Evolutionary conservation across 2,329 filamentous ascomycete genomes (phyloP), one percentile per base, ranked within the genome.

Genomic region (Meredithiella fracta): DNA sequence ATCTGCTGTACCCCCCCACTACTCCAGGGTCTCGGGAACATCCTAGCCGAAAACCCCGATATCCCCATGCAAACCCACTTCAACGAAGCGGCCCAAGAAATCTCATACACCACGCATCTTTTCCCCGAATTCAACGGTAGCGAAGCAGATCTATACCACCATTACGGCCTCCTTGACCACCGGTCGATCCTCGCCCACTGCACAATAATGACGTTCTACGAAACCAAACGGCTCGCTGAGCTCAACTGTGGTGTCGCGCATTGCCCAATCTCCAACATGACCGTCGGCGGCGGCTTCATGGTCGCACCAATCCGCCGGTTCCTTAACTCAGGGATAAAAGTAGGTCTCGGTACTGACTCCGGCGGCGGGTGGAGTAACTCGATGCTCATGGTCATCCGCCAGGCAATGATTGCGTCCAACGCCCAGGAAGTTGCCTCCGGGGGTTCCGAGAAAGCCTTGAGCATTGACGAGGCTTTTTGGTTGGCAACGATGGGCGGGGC

Each of bases 51-150:
- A 8, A 69, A 82, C 56, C 67, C 68, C 0, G 64, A 70, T 1
- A 63, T 83, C 20, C 70, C 76, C 0, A 75, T 85, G 31, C 80
- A 85, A 65, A 83, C 80, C 2, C 81, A 84, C 63, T 83, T 84
- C 68, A 78, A 82, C 64, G 80, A 84, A 62, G 78, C 80, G 0
- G 68, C 72, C 61, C 74, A 80, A 58, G 80, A 84, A 64, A 77
- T 81, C 54, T 60, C 68, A 1, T 72, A 73, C 20, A 83, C 80
- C 0, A 66, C 65, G 6, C 64, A 69, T 0, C 66, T 84, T 1
- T 83, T 82, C 61, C 78, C 78, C 0, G 64, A 70, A 0, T 79
- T 79, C 52, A 61, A 63, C 1, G 56, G 52, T 22, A 78, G 70
- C 55, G 80, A 84, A 64, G 76, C 72, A 0, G 78, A 82, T 54